Base-by-base conservation (phyloP, 306 rosid genomes). In the Quercus gilva region DNA sequence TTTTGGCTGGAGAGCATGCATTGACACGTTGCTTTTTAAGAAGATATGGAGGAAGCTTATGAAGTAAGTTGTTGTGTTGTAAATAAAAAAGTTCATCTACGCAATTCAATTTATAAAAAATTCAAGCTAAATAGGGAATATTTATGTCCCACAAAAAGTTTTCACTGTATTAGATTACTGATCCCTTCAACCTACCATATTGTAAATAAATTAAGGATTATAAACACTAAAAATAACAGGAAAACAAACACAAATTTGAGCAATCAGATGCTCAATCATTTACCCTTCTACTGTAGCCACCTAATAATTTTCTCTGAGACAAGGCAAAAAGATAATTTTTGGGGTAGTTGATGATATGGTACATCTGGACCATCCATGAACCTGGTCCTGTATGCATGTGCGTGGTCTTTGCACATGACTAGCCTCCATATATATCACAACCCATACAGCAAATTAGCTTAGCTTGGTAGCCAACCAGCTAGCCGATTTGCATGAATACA, bases 1-100 rank as follows among this genome's bases (percentile, higher is more conserved):
- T 49, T 49, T 25, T 60, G 33, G 67, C 35, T 60, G 35, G 75
- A 26, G 69, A 56, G 35, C 71, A 69, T 78, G 63, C 71, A 56
- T 28, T 78, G 52, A 45, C 55, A 60, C 77, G 19, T 19, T 11
- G 53, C 53, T 12, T 0, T 49, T 49, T 49, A 49, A 49, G 53
- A 49, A 13, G 53, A 49, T 49, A 49, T 49, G 17, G 17, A 12
- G 53, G 14, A 79, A 64, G 78, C 23, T 73, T 72, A 19, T 61
- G 55, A 57, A 73, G 61, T 19, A 61, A 60, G 49, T 18, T 56
- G n/a, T 28, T 56, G n/a, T 64, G 65, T 25, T 1, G 28, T 55
- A 55, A 57, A 37, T 37, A 13, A 18, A 13, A 18, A 28, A 53
- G 15, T 19, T 17, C 8, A 55, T 41, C 14, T 6, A 14, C 14